Conservation (phyloP, 495 filamentous ascomycete genomes). For the Aspergillus leporis region DNA sequence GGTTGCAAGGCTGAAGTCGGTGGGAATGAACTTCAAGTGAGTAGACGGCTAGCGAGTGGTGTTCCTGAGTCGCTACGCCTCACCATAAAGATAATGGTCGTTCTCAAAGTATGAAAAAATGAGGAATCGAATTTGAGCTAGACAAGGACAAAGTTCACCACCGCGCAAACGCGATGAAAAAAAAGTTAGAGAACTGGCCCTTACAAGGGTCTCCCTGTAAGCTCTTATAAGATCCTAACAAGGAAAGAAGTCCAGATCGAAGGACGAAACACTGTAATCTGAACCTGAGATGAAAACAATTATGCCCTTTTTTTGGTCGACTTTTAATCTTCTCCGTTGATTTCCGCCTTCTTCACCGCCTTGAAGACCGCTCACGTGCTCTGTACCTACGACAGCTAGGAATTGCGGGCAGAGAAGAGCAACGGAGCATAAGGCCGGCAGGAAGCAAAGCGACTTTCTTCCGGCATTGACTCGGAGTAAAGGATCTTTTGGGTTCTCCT, state of each 20-base stretch:
- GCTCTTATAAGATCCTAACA: not conserved
- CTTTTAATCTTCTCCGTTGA: conserved; percentile 3
- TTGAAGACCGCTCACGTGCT: conserved; percentile 23
- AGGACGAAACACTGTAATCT: not conserved
- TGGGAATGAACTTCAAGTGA: not conserved
- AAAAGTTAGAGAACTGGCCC: not conserved
- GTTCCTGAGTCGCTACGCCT: not conserved
- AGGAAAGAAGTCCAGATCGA: not conserved
- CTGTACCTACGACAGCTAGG: not conserved
- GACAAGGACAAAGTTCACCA: not conserved
- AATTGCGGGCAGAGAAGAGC: not conserved
- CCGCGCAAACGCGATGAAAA: not conserved
- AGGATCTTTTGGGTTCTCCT: not conserved
- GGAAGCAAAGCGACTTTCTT: conserved; percentile 12
- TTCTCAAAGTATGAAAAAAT: not conserved
- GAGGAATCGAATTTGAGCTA: not conserved
- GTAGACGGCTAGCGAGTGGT: not conserved
- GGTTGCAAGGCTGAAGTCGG: not conserved
- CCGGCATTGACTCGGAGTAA: conserved; percentile 3
- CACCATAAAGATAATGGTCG: not conserved
- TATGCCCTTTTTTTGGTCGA: not conserved
- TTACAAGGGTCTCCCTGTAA: not conserved
- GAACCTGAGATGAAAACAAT: not conserved
- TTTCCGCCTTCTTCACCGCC: conserved; percentile 20
- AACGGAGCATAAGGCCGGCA: conserved; percentile 21